A percentile compares a stretch with the other conserved stretches of the same genome.
These are phyloP conservation scores for Ramaria sp. DNA, from an alignment of 768 basidiomycete genomes.

Conservation along the genomic window DNA sequence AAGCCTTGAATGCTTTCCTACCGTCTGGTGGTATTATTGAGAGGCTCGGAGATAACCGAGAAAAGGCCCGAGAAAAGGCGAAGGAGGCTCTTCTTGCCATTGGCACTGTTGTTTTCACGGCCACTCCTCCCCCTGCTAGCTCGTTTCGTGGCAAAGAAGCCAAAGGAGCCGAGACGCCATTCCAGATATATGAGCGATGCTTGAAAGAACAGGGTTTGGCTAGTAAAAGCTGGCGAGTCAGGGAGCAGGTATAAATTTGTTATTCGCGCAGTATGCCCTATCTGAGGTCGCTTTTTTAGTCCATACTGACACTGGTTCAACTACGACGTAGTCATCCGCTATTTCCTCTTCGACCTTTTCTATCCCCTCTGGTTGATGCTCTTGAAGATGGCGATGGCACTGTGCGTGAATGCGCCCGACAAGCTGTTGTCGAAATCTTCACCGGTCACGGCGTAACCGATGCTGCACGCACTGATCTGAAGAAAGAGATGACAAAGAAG, in stretches of 20 bases:
- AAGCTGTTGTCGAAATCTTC: slow-evolving; percentile 76
- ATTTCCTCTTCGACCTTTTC: slow-evolving; percentile 76
- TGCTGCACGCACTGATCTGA: slow-evolving; percentile 83
- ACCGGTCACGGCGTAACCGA: slow-evolving; percentile 74
- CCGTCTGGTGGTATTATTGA: slow-evolving; percentile 73
- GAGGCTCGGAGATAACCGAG: slow-evolving; percentile 68
- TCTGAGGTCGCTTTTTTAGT: slow-evolving; percentile 13
- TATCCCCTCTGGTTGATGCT: slow-evolving; percentile 67
- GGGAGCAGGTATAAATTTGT: slow-evolving; percentile 60
- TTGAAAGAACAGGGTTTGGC: slow-evolving; percentile 61
- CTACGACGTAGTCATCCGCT: slow-evolving; percentile 60
- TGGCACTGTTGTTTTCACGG: slow-evolving; percentile 60
- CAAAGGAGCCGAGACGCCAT: slow-evolving; percentile 49
- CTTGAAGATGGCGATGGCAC: slow-evolving; percentile 86
- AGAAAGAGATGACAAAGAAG: slow-evolving; percentile 83
- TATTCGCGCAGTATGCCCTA: slow-evolving; percentile 1
- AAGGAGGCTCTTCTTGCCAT: slow-evolving; percentile 66
- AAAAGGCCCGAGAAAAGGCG: slow-evolving; percentile 61
- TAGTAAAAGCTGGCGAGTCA: slow-evolving; percentile 79
- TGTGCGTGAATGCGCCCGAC: slow-evolving; percentile 79
- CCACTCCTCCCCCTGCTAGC: slow-evolving; percentile 37
- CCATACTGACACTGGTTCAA: slow-evolving; percentile 59
- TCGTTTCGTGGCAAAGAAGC: slow-evolving; percentile 35
- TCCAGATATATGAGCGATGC: slow-evolving; percentile 59
- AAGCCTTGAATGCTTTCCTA: slow-evolving; percentile 56